phyloP scores from a whole-genome alignment of 768 basidiomycete genomes.

The Nevesoporus exiguus region DNA sequence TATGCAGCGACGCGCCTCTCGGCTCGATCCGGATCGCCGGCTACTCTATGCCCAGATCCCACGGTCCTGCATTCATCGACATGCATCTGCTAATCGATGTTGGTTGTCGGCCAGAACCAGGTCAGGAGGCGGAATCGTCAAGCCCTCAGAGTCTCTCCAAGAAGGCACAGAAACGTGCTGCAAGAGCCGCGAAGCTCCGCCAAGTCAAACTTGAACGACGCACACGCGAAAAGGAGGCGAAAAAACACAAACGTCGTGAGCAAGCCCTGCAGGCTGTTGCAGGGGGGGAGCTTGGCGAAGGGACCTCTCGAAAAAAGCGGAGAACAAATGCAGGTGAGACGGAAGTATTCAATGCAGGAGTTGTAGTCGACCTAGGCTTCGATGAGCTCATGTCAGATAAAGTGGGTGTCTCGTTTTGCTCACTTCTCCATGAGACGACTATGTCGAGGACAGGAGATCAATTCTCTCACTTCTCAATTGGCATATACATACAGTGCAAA shows the following conservation, averaged over 20 bases:
- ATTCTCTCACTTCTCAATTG: constrained; percentile 84
- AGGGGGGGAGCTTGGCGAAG: constrained; percentile 45
- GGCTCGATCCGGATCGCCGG: constrained; percentile 23
- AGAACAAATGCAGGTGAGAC: constrained; percentile 35
- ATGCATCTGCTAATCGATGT: constrained; percentile 8
- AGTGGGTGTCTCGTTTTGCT: constrained; percentile 46
- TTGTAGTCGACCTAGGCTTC: constrained; percentile 87
- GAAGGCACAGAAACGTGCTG: constrained; percentile 72
- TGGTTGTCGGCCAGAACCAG: constrained; percentile 13
- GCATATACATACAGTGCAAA: constrained; percentile 91
- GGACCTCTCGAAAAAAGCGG: constrained; percentile 13
- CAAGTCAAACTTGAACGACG: constrained; percentile 71
- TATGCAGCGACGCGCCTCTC: constrained; percentile 2
- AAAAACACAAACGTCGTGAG: constrained; percentile 67
- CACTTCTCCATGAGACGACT: constrained; percentile 11
- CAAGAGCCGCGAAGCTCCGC: constrained; percentile 63
- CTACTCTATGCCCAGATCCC: constrained; percentile 2
- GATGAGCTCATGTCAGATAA: constrained; percentile 93
- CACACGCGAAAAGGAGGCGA: constrained; percentile 71
- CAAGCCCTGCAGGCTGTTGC: constrained; percentile 49
- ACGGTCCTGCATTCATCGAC: constrained; percentile 17
- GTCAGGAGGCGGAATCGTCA: constrained; percentile 11
- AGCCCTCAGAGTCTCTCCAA: constrained; percentile 54
- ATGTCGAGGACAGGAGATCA: constrained; percentile 66
- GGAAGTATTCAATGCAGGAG: constrained; percentile 51